Evolutionary conservation across 495 filamentous ascomycete species (phyloP).

Genomic region (Immersiella caudata): DNA sequence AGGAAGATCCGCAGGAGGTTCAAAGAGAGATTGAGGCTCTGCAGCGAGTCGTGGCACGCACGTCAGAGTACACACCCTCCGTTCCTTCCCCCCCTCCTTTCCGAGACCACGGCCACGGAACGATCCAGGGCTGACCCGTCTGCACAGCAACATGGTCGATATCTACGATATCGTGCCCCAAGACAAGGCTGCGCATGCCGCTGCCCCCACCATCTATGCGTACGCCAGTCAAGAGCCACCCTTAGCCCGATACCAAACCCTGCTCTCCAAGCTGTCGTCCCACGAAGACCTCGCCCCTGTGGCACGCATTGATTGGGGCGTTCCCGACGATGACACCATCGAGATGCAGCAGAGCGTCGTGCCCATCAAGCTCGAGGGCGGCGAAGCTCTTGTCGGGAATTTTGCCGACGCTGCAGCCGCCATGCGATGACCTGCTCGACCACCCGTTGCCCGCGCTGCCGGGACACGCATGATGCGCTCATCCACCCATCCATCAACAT

Average conservation of each 20-base stretch:
- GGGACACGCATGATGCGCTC: constrained; percentile 7
- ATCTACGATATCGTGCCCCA: constrained; percentile 61
- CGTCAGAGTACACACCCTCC: constrained; percentile 53
- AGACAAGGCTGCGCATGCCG: constrained; percentile 36
- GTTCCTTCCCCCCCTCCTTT: constrained; percentile 9
- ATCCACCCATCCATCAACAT: constrained; percentile 15
- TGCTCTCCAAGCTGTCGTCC: constrained; percentile 53
- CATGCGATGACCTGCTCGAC: constrained; percentile 38
- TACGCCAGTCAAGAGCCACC: constrained; percentile 50
- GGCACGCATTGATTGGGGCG: constrained; percentile 49
- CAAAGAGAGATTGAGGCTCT: constrained; percentile 62
- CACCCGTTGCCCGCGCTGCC: constrained; percentile 14
- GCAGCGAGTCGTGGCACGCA: constrained; percentile 57
- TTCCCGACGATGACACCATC: constrained; percentile 49
- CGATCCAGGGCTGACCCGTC: constrained; percentile 33
- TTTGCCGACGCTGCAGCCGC: constrained; percentile 53
- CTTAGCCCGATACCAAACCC: constrained; percentile 53
- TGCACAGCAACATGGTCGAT: constrained; percentile 58
- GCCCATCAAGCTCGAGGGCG: constrained; percentile 49
- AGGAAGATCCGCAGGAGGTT: constrained; percentile 58
- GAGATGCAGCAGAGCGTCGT: constrained; percentile 45
- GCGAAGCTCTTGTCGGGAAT: constrained; percentile 51
- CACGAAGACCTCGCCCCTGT: constrained; percentile 43
- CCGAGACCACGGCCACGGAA: constrained; percentile 18
- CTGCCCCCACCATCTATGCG: constrained; percentile 38